Base-by-base conservation (phyloP, 2,329 filamentous ascomycete genomes). In the Pseudocercospora cruenta region DNA sequence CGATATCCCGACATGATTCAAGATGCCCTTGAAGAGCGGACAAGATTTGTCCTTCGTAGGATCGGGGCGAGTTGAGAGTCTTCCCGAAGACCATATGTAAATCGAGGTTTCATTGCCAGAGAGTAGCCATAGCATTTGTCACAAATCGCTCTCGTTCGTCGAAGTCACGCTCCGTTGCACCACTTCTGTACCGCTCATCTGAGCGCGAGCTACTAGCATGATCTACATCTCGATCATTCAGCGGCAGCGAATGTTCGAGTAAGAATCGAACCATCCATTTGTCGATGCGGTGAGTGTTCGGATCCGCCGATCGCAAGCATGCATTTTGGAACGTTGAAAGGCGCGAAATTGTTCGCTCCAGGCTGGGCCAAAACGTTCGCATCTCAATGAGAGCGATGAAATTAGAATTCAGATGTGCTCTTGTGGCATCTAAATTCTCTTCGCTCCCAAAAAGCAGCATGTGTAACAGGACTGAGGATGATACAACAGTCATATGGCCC, bases 391-490 rank as follows among this genome's bases (percentile, higher is more conserved):
- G 71, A 19, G 81, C 79, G 66, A 79, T 74, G 63, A 84, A 84
- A 63, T 84, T 84, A 21, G 74, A 74, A 67, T 82, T 81, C 1
- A 84, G 74, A 7, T 78, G 75, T 9, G 63, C 66, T 31, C 77
- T 76, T 1, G 82, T 79, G 3, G 72, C 69, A 0, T 69, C 63
- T 7, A 82, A 78, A 55, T 81, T 75, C 4, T 64, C 67, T 21
- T 81, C 77, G 21, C 79, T 75, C 0, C 72, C 72, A 63, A 83
- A 83, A 0, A 84, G 76, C 0, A 84, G 74, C 0, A 75, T 83
- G 63, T 84, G 82, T 12, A 84, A 77, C 58, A 83, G 79, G 0
- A 84, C 77, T 0, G 82, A 82, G 0, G 82, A 84, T 0, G 81
- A 77, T 28, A 84, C 80, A 9, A 83, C 80, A 4, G 82, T 74